Base-by-base conservation (phyloP, 2,329 filamentous ascomycete species). In the Helotiales sp. region DNA sequence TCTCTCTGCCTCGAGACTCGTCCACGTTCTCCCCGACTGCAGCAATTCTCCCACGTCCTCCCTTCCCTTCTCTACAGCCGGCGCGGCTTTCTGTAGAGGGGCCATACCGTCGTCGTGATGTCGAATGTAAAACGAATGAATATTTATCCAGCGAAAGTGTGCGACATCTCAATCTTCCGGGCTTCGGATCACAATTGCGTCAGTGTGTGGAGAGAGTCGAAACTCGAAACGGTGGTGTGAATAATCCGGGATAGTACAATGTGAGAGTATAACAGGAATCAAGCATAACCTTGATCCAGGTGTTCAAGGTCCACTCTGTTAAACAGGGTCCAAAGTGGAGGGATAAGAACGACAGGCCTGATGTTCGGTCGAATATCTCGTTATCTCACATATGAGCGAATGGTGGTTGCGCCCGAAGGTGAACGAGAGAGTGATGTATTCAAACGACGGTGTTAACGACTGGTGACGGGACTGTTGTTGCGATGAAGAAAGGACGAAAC, bases 1-100 rank as follows among this genome's bases (percentile, higher is more conserved):
- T 17, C 34, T 29, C 33, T 54, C 49, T 10, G 53, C 52, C 15
- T 36, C 52, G n/a, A 58, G 19, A 49, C 44, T 53, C 17, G 56
- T 27, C 13, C 29, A 24, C 17, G 57, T 52, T 10, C 58, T 55
- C 3, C 60, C 60, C 27, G 52, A 50, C n/a, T 63, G 59, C 27
- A 27, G 30, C 34, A 54, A 58, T 3, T 60, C 60, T 33, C 42
- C 46, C 12, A n/a, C 15, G 12, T 47, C 4, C 8, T 19, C 51
- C 33, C 31, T 52, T 44, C 40, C 51, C 9, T 52, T 38, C 10
- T 49, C 24, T 4, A 52, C n/a, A 13, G 19, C 46, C 19, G 57
- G 40, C n/a, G 40, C 51, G 17, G 51, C 34, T 48, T 64, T 60
- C 38, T 29, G 47, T 24, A 59, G 42, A 2, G 56, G 34, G 8